Percentiles rank a stretch among this genome's conserved stretches.
Conservation (phyloP, 495 filamentous ascomycete species). For the Talaromyces nanjingensis region DNA sequence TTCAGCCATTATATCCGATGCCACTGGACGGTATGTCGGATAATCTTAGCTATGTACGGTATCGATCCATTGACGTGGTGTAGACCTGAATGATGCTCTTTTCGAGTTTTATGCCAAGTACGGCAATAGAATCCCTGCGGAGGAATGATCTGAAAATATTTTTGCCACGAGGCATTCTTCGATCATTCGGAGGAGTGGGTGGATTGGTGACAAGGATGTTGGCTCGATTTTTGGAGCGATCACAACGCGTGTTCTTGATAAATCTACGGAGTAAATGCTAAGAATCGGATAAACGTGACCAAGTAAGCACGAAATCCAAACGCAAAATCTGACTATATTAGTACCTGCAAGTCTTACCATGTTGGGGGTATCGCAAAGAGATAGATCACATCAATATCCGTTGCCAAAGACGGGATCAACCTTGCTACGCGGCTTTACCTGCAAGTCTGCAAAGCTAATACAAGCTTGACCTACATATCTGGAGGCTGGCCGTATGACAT, state of each 20-base stretch:
- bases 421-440: neutral
- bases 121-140: neutral
- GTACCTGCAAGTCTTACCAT: conserved; percentile 9
- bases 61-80: no score
- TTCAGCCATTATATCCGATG: neutral
- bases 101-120: neutral
- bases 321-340: neutral
- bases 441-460: neutral
- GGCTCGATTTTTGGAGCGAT: neutral
- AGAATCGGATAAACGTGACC: neutral
- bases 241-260: neutral
- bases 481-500: neutral
- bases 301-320: neutral
- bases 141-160: neutral
- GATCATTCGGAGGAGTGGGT: neutral
- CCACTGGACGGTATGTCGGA: neutral
- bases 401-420: neutral
- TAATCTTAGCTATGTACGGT: no score
- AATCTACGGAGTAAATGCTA: neutral
- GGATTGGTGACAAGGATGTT: neutral
- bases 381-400: neutral
- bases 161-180: neutral
- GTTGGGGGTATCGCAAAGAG: neutral
- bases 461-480: neutral
- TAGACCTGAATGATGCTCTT: neutral